Base-by-base conservation (phyloP, 106 monocot species). In the Gastrodia elata region DNA sequence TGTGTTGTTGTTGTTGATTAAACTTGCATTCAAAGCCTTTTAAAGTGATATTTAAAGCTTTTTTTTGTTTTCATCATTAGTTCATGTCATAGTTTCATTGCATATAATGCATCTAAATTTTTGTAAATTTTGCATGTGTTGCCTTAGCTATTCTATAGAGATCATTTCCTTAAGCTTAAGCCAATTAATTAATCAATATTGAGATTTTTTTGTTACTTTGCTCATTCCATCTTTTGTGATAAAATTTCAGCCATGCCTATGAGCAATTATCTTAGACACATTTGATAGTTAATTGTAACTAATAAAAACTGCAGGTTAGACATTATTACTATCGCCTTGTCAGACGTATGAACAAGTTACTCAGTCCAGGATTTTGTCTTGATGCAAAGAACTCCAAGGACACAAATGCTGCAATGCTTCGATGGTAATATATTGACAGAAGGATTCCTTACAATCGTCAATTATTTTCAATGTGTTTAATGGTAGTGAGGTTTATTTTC, bases 261-360 rank as follows among this genome's bases (percentile, higher is more conserved):
- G 67, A 37, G 18, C 7, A 35, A 36, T 67, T 16, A 67, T 27
- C n/a, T 67, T n/a, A 0, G 36, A 15, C 67, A 67, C 2, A n/a
- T n/a, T 69, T 69, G 40, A 41, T 40, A 69, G 7, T 26, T 69
- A 9, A 35, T 69, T 39, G 18, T 69, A 39, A 39, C 41, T 24
- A 26, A 69, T 40, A 13, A 67, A 39, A 39, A 26, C 46, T 86
- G 39, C 84, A 98, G 97, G 97, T 98, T 24, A 88, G 97, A 59
- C 97, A 98, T 86, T 98, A 98, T 76, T 98, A 98, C 52, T 98
- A 93, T 83, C 93, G 97, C 36, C 93, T 93, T 49, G 90, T 90
- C n/a, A 86, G 97, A 72, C 92, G 97, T 38, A 98, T 98, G 90
- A 98, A 98, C 68, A 98, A 93, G 73, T 83, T 98, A 37, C 86